Conservation (phyloP, 257 asterid species). For the Haberlea rhodopensis region DNA sequence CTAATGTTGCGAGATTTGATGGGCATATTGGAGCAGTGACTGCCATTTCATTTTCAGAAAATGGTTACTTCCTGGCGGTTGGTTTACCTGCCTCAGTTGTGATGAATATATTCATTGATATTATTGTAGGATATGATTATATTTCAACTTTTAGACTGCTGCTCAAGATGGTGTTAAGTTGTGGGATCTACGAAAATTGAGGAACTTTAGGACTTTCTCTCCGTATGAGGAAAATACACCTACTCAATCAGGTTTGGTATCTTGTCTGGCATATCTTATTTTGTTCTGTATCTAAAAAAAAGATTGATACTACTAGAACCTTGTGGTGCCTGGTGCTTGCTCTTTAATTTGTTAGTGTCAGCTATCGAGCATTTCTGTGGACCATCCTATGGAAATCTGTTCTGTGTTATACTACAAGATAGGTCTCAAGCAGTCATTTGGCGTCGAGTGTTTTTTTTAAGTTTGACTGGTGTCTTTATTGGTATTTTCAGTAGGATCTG, state of each 20-base stretch:
- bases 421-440: not conserved
- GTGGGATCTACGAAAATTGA: constrained; percentile 96
- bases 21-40: constrained; percentile 85
- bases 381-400: not conserved
- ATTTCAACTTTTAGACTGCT: constrained; percentile 68
- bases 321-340: not conserved
- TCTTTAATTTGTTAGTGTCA: not conserved
- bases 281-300: not conserved
- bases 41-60: constrained; percentile 93
- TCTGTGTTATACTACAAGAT: no score
- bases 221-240: constrained; percentile 87
- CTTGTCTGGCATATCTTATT: constrained; percentile 1
- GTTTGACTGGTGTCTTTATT: not conserved
- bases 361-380: not conserved
- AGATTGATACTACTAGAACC: constrained; percentile 5
- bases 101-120: not conserved
- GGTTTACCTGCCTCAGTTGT: constrained; percentile 30
- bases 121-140: constrained; percentile 23
- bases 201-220: constrained; percentile 66
- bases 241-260: constrained; percentile 69
- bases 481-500: not conserved
- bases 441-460: not conserved
- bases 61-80: constrained; percentile 97
- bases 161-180: constrained; percentile 98
- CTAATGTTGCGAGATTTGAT: constrained; percentile 81